These are phyloP conservation scores for Mortierella sp. DNA, from an alignment of 371 early-diverging fungal genomes.

Conservation along the genomic window DNA sequence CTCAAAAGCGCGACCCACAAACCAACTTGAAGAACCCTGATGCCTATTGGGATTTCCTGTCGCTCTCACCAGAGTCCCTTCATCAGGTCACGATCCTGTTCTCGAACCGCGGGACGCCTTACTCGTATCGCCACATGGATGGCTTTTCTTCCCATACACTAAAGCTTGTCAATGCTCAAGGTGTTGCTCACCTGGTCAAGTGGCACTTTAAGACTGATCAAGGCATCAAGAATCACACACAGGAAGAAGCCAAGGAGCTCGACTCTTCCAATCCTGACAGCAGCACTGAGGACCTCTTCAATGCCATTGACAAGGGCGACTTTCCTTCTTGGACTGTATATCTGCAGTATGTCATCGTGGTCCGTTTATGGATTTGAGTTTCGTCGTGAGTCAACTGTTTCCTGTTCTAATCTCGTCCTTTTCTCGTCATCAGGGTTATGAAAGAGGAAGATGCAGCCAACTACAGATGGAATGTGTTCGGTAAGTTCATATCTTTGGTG, in stretches of 20 bases:
- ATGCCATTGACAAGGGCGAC: conserved; percentile 77
- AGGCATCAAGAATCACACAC: conserved; percentile 78
- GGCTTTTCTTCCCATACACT: conserved; percentile 84
- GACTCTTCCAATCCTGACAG: conserved; percentile 80
- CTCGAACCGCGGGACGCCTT: conserved; percentile 85
- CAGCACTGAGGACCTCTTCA: conserved; percentile 77
- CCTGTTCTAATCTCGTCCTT: background rate
- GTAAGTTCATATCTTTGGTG: conserved; percentile 3
- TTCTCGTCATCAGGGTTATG: conserved; percentile 58
- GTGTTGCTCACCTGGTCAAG: conserved; percentile 80
- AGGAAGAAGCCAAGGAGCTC: conserved; percentile 71
- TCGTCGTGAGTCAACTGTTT: no score
- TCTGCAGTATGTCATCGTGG: conserved; percentile 59
- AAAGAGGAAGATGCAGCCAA: conserved; percentile 75
- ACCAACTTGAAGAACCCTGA: conserved; percentile 69
- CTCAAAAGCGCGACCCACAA: conserved; percentile 82
- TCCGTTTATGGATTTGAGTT: background rate
- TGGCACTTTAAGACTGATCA: conserved; percentile 89
- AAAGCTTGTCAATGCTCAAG: conserved; percentile 77
- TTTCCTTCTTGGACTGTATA: conserved; percentile 80
- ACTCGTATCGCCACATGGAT: conserved; percentile 83
- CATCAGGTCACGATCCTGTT: conserved; percentile 84
- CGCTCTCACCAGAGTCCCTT: conserved; percentile 79
- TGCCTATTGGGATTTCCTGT: conserved; percentile 78
- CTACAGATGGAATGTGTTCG: conserved; percentile 83